Base-by-base conservation (phyloP, 129 eudicot genomes). In the Helianthus tuberosus region DNA sequence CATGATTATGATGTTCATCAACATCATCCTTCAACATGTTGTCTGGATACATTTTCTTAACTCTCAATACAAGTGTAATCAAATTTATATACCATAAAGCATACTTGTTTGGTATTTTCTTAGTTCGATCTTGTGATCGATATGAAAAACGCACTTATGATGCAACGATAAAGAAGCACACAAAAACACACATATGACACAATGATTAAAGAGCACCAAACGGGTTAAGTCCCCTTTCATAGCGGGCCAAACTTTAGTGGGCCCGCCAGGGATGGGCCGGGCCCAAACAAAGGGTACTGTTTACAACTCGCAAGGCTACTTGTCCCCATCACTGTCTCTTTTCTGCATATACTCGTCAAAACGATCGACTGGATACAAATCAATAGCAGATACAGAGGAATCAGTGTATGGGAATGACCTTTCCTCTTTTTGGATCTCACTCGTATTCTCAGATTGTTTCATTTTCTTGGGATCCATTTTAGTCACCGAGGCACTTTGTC, bases 381-480 rank as follows among this genome's bases (percentile, higher is more conserved):
- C 89, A 39, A 44, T 64, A 32, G 81, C 69, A 5, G 79, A 66
- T 36, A 67, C 44, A 2, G 83, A 77, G 47, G 91, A 80, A 47
- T 64, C 80, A 10, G 86, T 83, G 71, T 77, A 75, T 2, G 84
- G 88, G 9, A 46, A 48, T 6, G 80, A 87, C 35, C 72, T 75
- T n/a, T 86, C 79, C 61, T 38, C 53, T 12, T 70, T 75, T 35
- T 65, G 78, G 13, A 41, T 70, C 12, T 71, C 73, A 17, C 39
- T 43, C 9, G 48, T 78, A 48, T 51, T 48, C 62, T 46, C 57
- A 36, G 47, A 63, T 8, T n/a, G 78, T 41, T 73, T 68, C 41
- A 13, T 72, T 64, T 72, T 59, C 66, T 76, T 53, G 11, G 48
- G 43, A 38, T 55, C 14, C 60, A 5, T 38, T 47, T 74, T 48